phyloP scores from a whole-genome alignment of 78 protist genomes.

The Planoprotostelium fungivorum region DNA sequence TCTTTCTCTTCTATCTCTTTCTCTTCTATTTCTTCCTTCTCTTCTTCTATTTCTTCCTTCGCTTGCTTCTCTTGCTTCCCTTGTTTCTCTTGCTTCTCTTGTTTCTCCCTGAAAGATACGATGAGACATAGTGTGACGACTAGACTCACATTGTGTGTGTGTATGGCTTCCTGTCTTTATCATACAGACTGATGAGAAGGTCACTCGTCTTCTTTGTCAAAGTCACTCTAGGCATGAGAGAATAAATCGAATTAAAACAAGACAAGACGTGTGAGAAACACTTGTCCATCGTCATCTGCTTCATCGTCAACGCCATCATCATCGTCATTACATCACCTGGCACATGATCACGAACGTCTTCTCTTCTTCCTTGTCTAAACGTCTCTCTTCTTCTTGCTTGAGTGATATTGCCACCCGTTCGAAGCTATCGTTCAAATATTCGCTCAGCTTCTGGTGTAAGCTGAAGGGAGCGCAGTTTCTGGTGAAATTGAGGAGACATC shows the following conservation, averaged over 20 bases:
- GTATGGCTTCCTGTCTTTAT: neutral
- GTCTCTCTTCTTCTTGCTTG: neutral
- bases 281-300: neutral
- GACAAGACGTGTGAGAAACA: neutral
- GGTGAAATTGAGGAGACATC: too few relatives aligned
- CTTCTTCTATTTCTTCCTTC: neutral
- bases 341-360: neutral
- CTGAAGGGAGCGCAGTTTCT: neutral
- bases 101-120: neutral
- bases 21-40: neutral
- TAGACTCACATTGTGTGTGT: neutral
- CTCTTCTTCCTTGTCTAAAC: neutral
- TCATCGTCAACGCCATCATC: neutral
- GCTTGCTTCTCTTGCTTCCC: neutral
- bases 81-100: neutral
- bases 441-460: neutral
- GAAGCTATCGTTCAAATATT: neutral
- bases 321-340: neutral
- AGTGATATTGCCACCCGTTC: neutral
- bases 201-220: neutral
- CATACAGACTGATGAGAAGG: neutral
- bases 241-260: neutral
- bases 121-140: neutral
- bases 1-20: neutral
- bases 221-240: neutral